Conservation (phyloP, 2,329 filamentous ascomycete species). For the Endocalyx cinctus region DNA sequence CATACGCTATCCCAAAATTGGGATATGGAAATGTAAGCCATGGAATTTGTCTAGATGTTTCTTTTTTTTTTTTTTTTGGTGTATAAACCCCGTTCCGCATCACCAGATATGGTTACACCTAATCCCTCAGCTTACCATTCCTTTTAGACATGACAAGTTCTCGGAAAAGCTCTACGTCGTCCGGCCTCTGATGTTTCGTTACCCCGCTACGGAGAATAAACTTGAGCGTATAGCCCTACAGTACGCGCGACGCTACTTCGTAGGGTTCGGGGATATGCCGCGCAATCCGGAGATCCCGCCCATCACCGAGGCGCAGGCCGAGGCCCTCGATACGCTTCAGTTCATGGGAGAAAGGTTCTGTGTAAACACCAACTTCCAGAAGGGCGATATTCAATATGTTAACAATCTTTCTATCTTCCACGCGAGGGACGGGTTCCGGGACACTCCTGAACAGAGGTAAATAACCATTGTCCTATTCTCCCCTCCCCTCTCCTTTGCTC, state of each 20-base stretch:
- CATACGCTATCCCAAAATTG: slow-evolving; percentile 48
- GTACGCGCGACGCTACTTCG: slow-evolving; percentile 56
- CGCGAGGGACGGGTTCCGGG: slow-evolving; percentile 43
- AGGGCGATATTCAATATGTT: slow-evolving; percentile 50
- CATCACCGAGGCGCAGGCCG: slow-evolving; percentile 48
- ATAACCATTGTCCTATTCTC: slow-evolving; percentile 13
- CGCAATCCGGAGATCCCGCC: slow-evolving; percentile 51
- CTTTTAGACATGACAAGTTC: no score
- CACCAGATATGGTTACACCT: not conserved
- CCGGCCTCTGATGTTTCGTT: slow-evolving; percentile 53
- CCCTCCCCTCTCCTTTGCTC: no score
- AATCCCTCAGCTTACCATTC: slow-evolving; percentile 43
- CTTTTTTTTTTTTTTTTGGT: no score
- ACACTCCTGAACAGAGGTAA: slow-evolving; percentile 39
- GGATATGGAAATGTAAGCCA: slow-evolving; percentile 42
- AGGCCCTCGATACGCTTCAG: slow-evolving; percentile 48
- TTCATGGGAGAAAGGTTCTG: slow-evolving; percentile 43
- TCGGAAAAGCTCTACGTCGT: no score
- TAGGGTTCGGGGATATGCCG: slow-evolving; percentile 51
- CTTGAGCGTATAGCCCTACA: slow-evolving; percentile 56
- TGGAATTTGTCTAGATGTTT: no score
- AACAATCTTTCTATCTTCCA: slow-evolving; percentile 54
- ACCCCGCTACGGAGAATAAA: slow-evolving; percentile 37
- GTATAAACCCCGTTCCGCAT: no score
- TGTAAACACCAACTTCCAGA: slow-evolving; percentile 40